These are phyloP conservation scores for Lagenaria siceraria DNA, from an alignment of 306 rosid species.

Conservation along the genomic window DNA sequence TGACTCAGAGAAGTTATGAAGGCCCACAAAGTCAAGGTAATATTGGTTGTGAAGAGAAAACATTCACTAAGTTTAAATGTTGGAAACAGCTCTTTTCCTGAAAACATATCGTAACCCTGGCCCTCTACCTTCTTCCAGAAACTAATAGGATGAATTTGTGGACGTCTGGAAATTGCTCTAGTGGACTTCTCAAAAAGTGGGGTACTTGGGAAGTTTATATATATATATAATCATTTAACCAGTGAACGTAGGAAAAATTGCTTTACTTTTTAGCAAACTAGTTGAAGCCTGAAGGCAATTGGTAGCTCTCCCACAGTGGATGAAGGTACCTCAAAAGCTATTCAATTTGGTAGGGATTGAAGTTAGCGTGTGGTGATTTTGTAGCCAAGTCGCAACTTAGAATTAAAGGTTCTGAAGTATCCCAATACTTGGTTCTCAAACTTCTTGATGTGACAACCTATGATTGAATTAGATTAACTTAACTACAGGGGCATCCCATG, in stretches of 20 bases:
- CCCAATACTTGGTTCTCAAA: neutral
- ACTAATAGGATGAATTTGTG: neutral
- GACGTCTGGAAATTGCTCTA: neutral
- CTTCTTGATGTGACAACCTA: neutral
- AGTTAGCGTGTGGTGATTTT: conserved; percentile 1
- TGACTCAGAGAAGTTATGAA: neutral
- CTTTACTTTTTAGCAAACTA: neutral
- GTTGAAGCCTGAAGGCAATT: neutral
- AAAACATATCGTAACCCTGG: neutral
- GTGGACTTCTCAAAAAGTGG: too few relatives aligned
- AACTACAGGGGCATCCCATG: neutral
- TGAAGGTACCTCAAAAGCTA: neutral
- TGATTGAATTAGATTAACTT: neutral
- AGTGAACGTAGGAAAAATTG: neutral
- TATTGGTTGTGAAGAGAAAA: neutral
- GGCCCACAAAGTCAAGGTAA: neutral
- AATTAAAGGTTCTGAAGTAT: neutral
- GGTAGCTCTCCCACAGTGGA: too few relatives aligned
- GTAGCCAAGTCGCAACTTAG: neutral
- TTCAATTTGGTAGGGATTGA: neutral
- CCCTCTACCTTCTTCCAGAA: neutral
- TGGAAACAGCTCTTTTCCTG: neutral
- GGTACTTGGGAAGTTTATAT: neutral
- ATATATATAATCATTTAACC: neutral
- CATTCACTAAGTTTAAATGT: neutral